phyloP scores from a whole-genome alignment of 2,329 filamentous ascomycete species.

The Monilinia laxa region DNA sequence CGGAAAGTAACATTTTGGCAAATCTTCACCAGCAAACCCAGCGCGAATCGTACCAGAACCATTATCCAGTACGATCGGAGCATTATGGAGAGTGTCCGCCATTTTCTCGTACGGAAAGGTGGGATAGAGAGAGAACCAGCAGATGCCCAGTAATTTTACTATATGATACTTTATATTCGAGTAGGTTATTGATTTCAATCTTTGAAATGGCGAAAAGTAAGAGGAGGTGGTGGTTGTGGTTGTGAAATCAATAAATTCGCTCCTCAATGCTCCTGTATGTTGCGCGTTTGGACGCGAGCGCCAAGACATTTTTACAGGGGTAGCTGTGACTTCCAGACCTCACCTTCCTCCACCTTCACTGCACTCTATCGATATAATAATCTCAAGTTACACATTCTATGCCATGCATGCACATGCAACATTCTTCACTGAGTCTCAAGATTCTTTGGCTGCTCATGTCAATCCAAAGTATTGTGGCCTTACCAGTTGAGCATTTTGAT shows the following conservation, averaged over 20 bases:
- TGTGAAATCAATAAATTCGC: conserved; percentile 9
- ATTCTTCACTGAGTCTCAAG: neutral
- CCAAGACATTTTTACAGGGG: conserved; percentile 22
- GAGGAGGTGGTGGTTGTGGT: conserved; percentile 4
- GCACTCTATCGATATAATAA: neutral
- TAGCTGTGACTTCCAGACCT: conserved; percentile 17
- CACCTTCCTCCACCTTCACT: conserved; percentile 1
- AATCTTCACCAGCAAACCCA: conserved; percentile 92
- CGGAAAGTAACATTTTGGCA: conserved; percentile 95
- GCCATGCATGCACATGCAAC: neutral
- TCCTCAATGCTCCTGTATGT: neutral
- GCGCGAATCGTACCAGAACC: conserved; percentile 96
- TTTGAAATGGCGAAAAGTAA: conserved; percentile 9
- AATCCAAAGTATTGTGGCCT: neutral
- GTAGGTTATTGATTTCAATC: neutral
- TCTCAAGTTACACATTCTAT: neutral
- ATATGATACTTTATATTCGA: neutral
- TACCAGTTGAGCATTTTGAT: too few species aligned
- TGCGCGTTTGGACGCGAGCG: conserved; percentile 23
- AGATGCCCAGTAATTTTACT: neutral
- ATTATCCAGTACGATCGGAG: conserved; percentile 98
- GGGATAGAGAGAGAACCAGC: neutral
- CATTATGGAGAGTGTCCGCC: conserved; percentile 83
- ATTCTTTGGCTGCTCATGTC: neutral
- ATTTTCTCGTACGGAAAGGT: conserved; percentile 42